Base-by-base conservation (phyloP, 768 basidiomycete species). In the Hebeloma cylindrosporum region DNA sequence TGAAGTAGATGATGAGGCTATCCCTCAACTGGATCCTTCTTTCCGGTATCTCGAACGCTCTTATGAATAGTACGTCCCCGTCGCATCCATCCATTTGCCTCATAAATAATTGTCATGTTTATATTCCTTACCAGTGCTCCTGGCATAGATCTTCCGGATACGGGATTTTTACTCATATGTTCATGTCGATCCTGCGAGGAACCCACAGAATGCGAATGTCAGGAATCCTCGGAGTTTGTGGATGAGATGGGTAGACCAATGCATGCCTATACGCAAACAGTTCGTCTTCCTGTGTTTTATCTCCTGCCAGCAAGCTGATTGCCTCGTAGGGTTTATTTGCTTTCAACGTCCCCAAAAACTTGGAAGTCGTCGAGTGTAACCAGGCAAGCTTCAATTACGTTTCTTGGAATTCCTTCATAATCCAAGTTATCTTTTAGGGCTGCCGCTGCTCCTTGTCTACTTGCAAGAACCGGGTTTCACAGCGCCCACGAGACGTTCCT, bases 351-450 rank as follows among this genome's bases (percentile, higher is more conserved):
- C 60, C 66, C 7, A 65, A 58, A 10, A 78, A 78, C 0, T 54
- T 63, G 0, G 77, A 81, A 35, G 77, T 83, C 8, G 70, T 85
- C 4, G 85, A 88, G 58, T 88, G 85, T 48, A 87, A 85, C 50
- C 64, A 72, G 57, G 84, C 80, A 54, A 36, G 69, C 22, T 28
- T 31, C 16, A 7, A 9, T 8, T 11, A 21, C 6, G 8, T 13
- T 1, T 31, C 11, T 3, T 20, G 7, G 1, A 37, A 33, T 13
- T 40, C 17, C 3, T 43, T 36, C 13, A 16, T 29, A 40, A 6
- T 39, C 14, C 37, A 16, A 21, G 23, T 10, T 30, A 26, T 9
- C 6, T 18, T 22, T 8, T 35, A 79, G 77, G 56, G 61, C 20
- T 84, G 83, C 42, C 38, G 33, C 5, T 85, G 82, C 46, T 57